These are phyloP conservation scores for Coemansia sp. DNA, from an alignment of 192 early-diverging fungal species.

Conservation along the genomic window DNA sequence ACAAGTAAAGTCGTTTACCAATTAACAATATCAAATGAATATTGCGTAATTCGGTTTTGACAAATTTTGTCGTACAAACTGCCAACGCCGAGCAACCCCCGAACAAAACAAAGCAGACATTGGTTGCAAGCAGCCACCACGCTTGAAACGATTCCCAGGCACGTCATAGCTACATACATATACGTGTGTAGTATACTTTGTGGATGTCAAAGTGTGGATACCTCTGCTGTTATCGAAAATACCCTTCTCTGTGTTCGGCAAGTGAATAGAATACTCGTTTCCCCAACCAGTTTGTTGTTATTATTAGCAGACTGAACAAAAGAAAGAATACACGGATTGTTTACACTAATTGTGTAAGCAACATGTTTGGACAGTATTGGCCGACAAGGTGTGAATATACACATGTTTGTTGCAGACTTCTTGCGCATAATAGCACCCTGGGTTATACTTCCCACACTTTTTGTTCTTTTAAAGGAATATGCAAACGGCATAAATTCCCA, in stretches of 20 bases:
- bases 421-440: not conserved
- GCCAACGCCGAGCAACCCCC: not conserved
- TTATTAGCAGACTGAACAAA: not conserved
- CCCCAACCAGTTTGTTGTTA: not conserved
- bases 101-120: not conserved
- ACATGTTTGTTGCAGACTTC: not conserved
- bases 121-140: not conserved
- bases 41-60: no score
- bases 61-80: not conserved
- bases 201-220: no score
- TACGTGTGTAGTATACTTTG: no score
- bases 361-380: constrained; percentile 4
- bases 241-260: not conserved
- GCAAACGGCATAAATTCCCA: not conserved
- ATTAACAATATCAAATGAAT: no score
- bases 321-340: not conserved
- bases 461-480: not conserved
- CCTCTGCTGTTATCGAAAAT: not conserved
- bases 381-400: constrained; percentile 1
- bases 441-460: not conserved
- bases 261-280: not conserved
- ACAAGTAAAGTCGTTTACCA: no score
- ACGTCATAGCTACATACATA: not conserved
- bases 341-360: constrained; percentile 2
- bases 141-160: not conserved